phyloP scores from a whole-genome alignment of 2,329 filamentous ascomycete genomes.

The Beauveria brongniartii region DNA sequence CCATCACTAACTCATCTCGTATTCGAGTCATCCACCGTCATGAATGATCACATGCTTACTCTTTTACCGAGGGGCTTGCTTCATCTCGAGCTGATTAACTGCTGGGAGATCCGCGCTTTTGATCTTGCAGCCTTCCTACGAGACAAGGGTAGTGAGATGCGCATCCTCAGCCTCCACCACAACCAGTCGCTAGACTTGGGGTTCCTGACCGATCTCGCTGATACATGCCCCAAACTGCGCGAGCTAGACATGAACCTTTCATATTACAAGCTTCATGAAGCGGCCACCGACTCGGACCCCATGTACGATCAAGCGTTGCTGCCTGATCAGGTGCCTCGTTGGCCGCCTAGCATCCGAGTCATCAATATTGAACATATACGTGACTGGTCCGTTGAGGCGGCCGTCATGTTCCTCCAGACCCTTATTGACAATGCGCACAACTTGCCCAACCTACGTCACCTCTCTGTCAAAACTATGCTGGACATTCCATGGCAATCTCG shows the following conservation, averaged over 20 bases:
- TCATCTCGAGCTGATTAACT: conserved; percentile 69
- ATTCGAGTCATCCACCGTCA: conserved; percentile 66
- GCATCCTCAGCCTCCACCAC: conserved; percentile 62
- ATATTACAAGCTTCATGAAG: conserved; percentile 63
- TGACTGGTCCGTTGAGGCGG: conserved; percentile 61
- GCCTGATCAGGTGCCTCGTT: conserved; percentile 59
- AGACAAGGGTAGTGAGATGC: conserved; percentile 59
- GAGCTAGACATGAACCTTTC: conserved; percentile 69
- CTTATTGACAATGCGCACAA: conserved; percentile 62
- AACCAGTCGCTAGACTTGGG: conserved; percentile 70
- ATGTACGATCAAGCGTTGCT: conserved; percentile 63
- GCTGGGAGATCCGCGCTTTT: conserved; percentile 62
- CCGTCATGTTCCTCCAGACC: conserved; percentile 71
- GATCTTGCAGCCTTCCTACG: conserved; percentile 57
- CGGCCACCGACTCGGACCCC: conserved; percentile 64
- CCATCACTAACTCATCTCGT: conserved; percentile 57
- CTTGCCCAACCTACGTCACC: conserved; percentile 57
- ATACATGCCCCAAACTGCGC: conserved; percentile 61
- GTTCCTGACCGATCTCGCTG: conserved; percentile 60
- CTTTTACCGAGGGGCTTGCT: conserved; percentile 58
- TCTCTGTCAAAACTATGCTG: conserved; percentile 70
- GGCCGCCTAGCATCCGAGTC: conserved; percentile 64
- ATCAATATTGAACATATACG: conserved; percentile 72
- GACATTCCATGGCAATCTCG: conserved; percentile 76
- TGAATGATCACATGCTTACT: conserved; percentile 60